A percentile compares a stretch with the other conserved stretches of the same genome.
phyloP scores from a whole-genome alignment of 2,329 filamentous ascomycete genomes.

The Diaporthe citrichinensis region DNA sequence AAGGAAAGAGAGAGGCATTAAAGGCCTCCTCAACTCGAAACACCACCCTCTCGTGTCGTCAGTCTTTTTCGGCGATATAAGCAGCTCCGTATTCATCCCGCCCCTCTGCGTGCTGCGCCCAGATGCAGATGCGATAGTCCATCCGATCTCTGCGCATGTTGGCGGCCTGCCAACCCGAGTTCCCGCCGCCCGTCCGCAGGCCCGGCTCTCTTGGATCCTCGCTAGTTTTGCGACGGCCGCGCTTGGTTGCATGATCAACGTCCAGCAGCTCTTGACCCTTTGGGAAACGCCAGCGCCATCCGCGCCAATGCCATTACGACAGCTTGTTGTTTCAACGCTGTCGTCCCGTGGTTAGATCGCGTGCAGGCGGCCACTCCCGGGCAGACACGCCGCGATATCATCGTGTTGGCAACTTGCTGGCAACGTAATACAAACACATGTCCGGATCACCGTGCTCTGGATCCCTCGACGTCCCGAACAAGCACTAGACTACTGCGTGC shows the following conservation, averaged over 20 bases:
- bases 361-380: slow-evolving; percentile 20
- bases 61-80: slow-evolving; percentile 9
- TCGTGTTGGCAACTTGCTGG: slow-evolving; percentile 3
- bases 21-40: slow-evolving; percentile 9
- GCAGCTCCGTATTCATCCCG: slow-evolving; percentile 7
- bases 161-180: slow-evolving; percentile 28
- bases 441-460: slow-evolving; percentile 23
- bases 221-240: slow-evolving; percentile 14
- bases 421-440: not conserved
- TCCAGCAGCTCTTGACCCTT: not conserved
- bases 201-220: not conserved
- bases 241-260: slow-evolving; percentile 31
- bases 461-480: slow-evolving; percentile 19
- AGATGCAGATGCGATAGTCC: slow-evolving; percentile 11
- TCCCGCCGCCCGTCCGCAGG: slow-evolving; percentile 23
- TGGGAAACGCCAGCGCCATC: slow-evolving; percentile 16
- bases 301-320: slow-evolving; percentile 4
- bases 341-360: slow-evolving; percentile 4
- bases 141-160: slow-evolving; percentile 22
- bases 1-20: not conserved
- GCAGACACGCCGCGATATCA: not conserved
- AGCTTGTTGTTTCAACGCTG: not conserved
- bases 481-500: slow-evolving; percentile 18
- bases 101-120: not conserved
- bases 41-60: not conserved